These are phyloP conservation scores for Taiwanofungus camphoratus DNA, from an alignment of 1,284 basidiomycete species.

Conservation along the genomic window DNA sequence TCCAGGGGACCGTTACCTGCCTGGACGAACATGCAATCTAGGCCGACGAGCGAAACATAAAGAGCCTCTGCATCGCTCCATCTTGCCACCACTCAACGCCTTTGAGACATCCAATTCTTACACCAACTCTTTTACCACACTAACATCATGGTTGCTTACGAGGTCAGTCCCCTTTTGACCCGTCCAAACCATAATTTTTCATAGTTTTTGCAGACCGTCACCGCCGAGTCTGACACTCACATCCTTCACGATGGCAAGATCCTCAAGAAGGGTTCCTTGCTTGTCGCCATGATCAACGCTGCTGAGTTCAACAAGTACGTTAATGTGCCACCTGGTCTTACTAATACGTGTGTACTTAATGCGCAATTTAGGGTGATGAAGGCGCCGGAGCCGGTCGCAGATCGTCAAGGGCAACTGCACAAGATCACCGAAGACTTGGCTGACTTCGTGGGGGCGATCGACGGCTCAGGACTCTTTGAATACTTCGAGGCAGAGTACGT, in stretches of 20 bases:
- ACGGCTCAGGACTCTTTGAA: neutral
- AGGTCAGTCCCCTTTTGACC: too few species aligned
- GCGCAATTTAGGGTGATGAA: neutral
- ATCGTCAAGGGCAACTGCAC: neutral
- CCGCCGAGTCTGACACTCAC: neutral
- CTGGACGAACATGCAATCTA: too few species aligned
- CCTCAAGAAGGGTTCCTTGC: neutral
- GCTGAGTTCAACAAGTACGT: neutral
- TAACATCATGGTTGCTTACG: neutral
- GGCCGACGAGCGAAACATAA: too few species aligned
- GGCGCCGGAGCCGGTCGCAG: neutral
- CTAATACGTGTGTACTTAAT: too few species aligned
- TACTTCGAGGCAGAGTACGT: neutral
- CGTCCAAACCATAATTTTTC: too few species aligned
- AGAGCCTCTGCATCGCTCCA: too few species aligned
- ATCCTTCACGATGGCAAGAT: neutral
- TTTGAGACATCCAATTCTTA: too few species aligned
- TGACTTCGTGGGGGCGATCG: neutral
- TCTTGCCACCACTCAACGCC: too few species aligned
- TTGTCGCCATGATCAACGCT: neutral
- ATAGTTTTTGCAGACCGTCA: neutral
- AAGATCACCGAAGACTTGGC: neutral
- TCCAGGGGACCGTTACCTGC: too few species aligned
- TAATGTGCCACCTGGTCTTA: too few species aligned
- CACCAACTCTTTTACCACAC: too few species aligned